Evolutionary conservation across 2,329 filamentous ascomycete species (phyloP).

Genomic region (Colletotrichum lupini): DNA sequence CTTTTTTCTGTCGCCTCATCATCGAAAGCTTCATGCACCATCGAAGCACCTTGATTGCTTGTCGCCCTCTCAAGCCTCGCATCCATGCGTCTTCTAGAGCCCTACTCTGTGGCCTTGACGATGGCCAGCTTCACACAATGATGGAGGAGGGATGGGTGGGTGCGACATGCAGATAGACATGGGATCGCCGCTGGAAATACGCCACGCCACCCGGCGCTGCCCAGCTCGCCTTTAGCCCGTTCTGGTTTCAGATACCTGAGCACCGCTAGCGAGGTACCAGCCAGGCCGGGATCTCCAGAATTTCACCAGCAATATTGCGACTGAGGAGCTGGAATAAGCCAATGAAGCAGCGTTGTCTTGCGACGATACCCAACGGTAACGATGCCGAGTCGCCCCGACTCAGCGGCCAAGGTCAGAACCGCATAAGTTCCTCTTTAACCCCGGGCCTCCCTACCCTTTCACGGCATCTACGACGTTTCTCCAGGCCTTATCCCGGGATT

Average conservation of each 20-base stretch:
- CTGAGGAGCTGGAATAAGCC: not conserved
- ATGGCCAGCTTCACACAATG: conserved; percentile 6
- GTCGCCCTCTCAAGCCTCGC: not conserved
- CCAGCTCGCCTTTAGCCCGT: conserved; percentile 21
- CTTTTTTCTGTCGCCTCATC: not conserved
- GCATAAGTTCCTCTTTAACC: conserved; percentile 6
- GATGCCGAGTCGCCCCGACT: conserved; percentile 8
- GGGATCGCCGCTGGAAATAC: conserved; percentile 29
- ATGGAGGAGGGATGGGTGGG: conserved; percentile 6
- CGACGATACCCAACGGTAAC: not conserved
- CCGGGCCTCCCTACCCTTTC: conserved; percentile 16
- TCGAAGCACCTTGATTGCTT: not conserved
- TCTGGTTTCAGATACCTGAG: conserved; percentile 32
- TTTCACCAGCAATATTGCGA: not conserved
- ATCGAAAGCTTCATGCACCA: conserved; percentile 6
- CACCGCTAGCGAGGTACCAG: conserved; percentile 20
- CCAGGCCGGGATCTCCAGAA: not conserved
- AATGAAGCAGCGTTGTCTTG: not conserved
- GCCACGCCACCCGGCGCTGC: conserved; percentile 25
- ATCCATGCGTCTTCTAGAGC: conserved; percentile 13
- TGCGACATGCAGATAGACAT: conserved; percentile 30
- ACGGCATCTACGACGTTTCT: conserved; percentile 1
- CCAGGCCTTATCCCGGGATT: conserved; percentile 21
- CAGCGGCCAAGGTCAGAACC: conserved; percentile 3
- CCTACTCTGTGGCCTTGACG: conserved; percentile 11